phyloP scores from a whole-genome alignment of 768 basidiomycete genomes.

The Lentinula lateritia region DNA sequence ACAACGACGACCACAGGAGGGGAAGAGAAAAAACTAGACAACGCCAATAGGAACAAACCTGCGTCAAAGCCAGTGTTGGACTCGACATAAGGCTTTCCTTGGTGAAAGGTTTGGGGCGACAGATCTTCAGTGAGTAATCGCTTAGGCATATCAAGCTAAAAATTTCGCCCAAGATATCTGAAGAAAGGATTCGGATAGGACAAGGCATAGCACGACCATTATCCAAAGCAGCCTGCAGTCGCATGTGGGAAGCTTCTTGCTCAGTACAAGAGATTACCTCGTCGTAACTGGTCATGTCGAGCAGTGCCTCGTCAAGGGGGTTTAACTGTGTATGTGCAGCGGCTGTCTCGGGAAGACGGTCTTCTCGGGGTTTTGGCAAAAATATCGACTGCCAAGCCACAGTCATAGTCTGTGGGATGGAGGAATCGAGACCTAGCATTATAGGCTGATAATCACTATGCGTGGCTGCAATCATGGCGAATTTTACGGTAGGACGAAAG shows the following conservation, averaged over 20 bases:
- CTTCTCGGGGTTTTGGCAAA: neutral
- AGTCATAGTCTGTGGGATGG: neutral
- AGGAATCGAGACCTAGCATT: no score
- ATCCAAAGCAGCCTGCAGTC: neutral
- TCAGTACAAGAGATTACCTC: neutral
- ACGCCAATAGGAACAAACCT: neutral
- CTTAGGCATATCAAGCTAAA: neutral
- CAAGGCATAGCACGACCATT: neutral
- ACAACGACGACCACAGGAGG: slow-evolving; percentile 7
- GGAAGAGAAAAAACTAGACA: slow-evolving; percentile 3
- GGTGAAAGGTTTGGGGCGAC: neutral
- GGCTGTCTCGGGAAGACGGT: neutral
- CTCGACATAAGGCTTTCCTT: neutral
- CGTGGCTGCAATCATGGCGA: no score
- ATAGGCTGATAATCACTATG: no score
- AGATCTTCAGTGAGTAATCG: neutral
- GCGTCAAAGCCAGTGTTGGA: neutral
- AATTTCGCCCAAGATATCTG: neutral
- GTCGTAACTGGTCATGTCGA: neutral
- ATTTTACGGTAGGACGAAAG: no score
- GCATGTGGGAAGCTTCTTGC: neutral
- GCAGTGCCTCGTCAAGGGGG: neutral
- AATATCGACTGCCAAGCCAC: neutral
- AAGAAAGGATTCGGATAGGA: neutral
- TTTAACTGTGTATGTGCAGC: neutral